These are phyloP conservation scores for Boletus bicolor DNA, from an alignment of 768 basidiomycete species.

Conservation along the genomic window DNA sequence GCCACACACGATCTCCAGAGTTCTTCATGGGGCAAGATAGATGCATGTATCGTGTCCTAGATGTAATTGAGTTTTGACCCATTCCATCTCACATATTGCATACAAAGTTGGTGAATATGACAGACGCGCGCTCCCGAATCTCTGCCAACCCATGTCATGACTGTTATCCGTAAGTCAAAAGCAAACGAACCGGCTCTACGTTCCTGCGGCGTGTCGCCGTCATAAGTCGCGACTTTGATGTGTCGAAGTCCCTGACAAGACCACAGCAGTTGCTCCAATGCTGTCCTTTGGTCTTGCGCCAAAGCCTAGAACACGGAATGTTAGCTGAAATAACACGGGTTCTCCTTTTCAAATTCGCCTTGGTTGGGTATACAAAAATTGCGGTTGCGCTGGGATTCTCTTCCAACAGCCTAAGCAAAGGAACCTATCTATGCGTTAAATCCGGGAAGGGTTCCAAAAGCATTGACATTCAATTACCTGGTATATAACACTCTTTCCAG, in stretches of 20 bases:
- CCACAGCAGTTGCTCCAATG: constrained; percentile 63
- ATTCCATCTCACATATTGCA: constrained; percentile 12
- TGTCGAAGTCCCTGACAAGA: constrained; percentile 61
- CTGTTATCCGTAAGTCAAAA: neutral
- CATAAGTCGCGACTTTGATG: constrained; percentile 71
- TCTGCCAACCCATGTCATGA: constrained; percentile 32
- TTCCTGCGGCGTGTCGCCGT: constrained; percentile 83
- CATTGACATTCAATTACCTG: constrained; percentile 49
- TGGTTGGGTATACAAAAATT: constrained; percentile 87
- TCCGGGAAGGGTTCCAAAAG: neutral
- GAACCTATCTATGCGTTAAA: constrained; percentile 46
- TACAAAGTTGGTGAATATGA: constrained; percentile 90
- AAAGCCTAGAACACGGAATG: constrained; percentile 53
- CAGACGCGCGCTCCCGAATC: constrained; percentile 69
- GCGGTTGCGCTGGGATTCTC: constrained; percentile 60
- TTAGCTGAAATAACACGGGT: neutral
- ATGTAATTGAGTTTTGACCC: neutral
- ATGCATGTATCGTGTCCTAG: constrained; percentile 83
- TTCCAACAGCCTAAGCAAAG: constrained; percentile 64
- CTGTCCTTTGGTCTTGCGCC: constrained; percentile 80
- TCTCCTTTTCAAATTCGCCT: constrained; percentile 39
- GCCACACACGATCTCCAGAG: constrained; percentile 64
- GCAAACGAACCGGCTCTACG: constrained; percentile 48
- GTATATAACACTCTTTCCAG: constrained; percentile 86
- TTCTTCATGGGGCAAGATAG: constrained; percentile 83